Conservation (phyloP, 2,329 filamentous ascomycete genomes). For the Calonectria pauciramosa region DNA sequence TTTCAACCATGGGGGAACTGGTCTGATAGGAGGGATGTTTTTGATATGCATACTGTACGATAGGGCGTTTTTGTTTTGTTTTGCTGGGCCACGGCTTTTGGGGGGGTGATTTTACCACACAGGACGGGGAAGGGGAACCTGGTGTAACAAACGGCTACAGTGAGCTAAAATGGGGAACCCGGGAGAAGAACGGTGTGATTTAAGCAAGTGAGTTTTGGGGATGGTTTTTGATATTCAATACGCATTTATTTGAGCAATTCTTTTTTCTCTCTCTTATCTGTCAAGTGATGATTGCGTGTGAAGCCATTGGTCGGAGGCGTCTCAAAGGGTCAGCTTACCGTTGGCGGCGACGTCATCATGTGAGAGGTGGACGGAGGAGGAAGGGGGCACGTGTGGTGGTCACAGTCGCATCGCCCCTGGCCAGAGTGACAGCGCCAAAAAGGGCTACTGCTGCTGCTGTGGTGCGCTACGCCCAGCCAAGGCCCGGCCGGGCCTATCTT, state of each 20-base stretch:
- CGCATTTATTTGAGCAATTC: not conserved
- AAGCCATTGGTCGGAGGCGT: not conserved
- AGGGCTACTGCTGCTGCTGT: not conserved
- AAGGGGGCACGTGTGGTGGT: not conserved
- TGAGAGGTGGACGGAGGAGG: not conserved
- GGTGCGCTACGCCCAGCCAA: not conserved
- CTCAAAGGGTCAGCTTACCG: conserved; percentile 1
- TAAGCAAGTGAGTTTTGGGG: not conserved
- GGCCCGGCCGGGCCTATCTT: not conserved
- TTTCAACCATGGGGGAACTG: not conserved
- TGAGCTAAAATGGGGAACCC: conserved; percentile 18
- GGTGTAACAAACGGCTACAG: conserved; percentile 8
- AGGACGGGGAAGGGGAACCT: not conserved
- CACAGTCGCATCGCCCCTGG: conserved; percentile 22
- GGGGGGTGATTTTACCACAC: not conserved
- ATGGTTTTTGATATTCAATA: not conserved
- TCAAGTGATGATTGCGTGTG: not conserved
- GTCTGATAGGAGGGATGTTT: not conserved
- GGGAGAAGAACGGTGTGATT: not conserved
- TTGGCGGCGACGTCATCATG: conserved; percentile 21
- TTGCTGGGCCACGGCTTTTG: not conserved
- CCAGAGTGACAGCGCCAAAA: not conserved
- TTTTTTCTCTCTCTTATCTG: not conserved
- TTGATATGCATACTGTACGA: conserved; percentile 11
- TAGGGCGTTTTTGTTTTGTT: conserved; percentile 20